Percentiles rank a stretch among this genome's conserved stretches.
phyloP scores from a whole-genome alignment of 2,329 filamentous ascomycete genomes.

The Ophiostoma sp. region DNA sequence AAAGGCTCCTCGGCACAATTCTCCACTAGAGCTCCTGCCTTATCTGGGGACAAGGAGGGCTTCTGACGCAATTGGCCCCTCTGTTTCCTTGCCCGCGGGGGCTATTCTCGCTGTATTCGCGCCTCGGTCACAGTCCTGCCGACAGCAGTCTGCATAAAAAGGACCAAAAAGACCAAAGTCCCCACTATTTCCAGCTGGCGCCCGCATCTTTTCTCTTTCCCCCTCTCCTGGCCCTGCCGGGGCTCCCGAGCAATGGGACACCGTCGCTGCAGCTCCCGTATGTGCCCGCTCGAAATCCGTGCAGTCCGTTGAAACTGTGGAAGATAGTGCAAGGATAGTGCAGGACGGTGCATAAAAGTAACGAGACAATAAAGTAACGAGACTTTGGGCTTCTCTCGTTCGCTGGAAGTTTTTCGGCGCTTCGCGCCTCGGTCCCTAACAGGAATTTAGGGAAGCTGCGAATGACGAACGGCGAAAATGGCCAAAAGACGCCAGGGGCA shows the following conservation, averaged over 20 bases:
- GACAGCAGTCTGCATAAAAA: background rate
- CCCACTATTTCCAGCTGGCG: background rate
- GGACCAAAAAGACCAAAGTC: background rate
- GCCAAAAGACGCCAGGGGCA: background rate
- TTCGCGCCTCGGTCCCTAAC: background rate
- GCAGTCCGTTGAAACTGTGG: background rate
- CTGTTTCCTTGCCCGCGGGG: background rate
- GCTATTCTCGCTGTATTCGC: slow-evolving; percentile 2
- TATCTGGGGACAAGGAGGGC: background rate
- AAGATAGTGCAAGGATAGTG: background rate
- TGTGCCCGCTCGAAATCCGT: background rate
- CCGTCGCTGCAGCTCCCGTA: slow-evolving; percentile 12
- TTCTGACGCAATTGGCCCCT: slow-evolving; percentile 3
- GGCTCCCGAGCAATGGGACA: slow-evolving; percentile 1
- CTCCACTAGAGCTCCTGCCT: slow-evolving; percentile 11
- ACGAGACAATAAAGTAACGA: background rate
- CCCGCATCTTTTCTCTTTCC: background rate
- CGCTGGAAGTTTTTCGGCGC: slow-evolving; percentile 8
- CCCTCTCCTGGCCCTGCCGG: background rate
- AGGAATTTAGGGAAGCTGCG: background rate
- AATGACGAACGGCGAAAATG: background rate
- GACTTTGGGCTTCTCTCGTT: background rate
- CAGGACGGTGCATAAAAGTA: background rate
- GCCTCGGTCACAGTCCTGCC: background rate
- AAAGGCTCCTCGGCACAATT: background rate